Percentiles rank a stretch among this genome's conserved stretches.
Conservation (phyloP, 1,139 yeast species). For the Diutina scorzettiae region DNA sequence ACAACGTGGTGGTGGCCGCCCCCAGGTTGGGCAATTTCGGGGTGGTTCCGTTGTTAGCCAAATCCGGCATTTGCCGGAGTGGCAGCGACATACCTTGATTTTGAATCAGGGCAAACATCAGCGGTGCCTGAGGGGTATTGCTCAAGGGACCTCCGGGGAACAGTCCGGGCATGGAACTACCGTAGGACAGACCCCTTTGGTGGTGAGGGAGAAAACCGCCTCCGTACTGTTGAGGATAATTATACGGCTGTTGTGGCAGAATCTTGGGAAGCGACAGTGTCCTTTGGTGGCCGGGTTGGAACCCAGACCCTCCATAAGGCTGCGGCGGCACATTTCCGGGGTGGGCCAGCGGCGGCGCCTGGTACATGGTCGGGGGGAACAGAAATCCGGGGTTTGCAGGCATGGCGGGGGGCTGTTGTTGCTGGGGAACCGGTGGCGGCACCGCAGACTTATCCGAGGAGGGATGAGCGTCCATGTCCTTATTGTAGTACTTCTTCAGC, state of each 20-base stretch:
- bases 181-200: background rate
- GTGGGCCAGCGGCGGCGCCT: background rate
- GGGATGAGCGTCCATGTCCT: constrained; percentile 11
- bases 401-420: background rate
- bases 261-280: constrained; percentile 4
- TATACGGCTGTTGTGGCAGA: constrained; percentile 3
- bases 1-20: constrained; percentile 11
- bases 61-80: background rate
- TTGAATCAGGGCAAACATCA: constrained; percentile 1
- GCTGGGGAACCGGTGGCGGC: background rate
- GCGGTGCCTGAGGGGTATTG: constrained; percentile 2
- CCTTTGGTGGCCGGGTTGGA: constrained; percentile 2
- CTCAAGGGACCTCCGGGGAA: constrained; percentile 1
- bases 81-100: background rate
- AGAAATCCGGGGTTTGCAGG: background rate
- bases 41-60: constrained; percentile 13
- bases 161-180: constrained; percentile 3
- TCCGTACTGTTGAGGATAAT: background rate
- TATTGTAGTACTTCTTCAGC: constrained; percentile 12
- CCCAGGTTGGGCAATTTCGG: constrained; percentile 27
- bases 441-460: background rate
- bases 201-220: constrained; percentile 3
- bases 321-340: background rate
- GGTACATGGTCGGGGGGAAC: constrained; percentile 2
- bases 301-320: background rate